phyloP scores from a whole-genome alignment of 805 yeast genomes.

The Cephaloascus albidus region DNA sequence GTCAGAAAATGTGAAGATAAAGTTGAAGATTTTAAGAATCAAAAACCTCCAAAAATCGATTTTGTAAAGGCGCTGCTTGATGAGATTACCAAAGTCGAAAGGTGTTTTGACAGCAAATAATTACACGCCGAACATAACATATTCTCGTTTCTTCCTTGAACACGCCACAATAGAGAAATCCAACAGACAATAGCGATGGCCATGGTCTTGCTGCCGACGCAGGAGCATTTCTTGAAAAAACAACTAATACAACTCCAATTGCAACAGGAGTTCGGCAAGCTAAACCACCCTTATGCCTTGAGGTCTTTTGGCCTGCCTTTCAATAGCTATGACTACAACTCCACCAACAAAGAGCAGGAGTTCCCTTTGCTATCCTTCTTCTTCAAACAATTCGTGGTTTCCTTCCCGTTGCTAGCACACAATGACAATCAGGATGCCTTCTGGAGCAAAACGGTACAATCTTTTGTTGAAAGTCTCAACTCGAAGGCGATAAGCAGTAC shows the following conservation, averaged over 20 bases:
- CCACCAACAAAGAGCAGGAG: background rate
- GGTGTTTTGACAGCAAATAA: too few relatives aligned
- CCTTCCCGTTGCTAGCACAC: background rate
- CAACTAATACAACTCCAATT: background rate
- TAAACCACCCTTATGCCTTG: background rate
- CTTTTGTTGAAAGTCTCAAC: background rate
- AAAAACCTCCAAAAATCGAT: too few relatives aligned
- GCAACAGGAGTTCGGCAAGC: background rate
- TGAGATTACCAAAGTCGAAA: too few relatives aligned
- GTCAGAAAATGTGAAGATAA: too few relatives aligned
- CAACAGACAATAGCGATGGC: too few relatives aligned
- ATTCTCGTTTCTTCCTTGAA: too few relatives aligned
- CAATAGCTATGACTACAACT: background rate
- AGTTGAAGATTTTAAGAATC: too few relatives aligned
- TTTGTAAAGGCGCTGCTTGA: too few relatives aligned
- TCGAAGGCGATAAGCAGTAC: background rate
- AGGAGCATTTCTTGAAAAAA: slow-evolving; percentile 1
- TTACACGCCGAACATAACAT: too few relatives aligned
- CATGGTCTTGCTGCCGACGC: background rate
- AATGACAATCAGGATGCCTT: background rate
- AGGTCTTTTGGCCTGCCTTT: background rate
- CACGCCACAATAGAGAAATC: too few relatives aligned
- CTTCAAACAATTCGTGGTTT: background rate
- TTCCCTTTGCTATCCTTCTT: background rate
- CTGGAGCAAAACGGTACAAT: background rate